phyloP scores from a whole-genome alignment of 73 alveolate species.

The Paramecium tetraurelia region DNA sequence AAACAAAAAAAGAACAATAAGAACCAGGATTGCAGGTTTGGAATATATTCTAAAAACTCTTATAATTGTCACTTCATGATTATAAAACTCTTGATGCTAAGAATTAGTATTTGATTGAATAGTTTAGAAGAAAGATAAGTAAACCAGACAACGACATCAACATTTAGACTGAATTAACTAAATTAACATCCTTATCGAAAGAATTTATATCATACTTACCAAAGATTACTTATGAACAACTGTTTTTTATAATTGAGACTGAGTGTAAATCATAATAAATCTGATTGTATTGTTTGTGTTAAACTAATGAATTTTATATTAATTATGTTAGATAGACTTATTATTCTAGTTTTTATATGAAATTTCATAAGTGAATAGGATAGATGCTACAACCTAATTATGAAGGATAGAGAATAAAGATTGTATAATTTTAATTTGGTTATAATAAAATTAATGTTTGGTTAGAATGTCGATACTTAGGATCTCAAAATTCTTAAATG shows the following conservation, averaged over 20 bases:
- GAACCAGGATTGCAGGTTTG: neutral
- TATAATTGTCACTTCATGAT: neutral
- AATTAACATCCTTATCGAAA: neutral
- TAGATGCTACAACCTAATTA: too few relatives aligned
- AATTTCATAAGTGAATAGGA: neutral
- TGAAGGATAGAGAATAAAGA: neutral
- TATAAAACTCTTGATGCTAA: neutral
- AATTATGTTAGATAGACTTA: neutral
- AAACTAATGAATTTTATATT: neutral
- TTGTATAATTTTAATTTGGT: neutral
- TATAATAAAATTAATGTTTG: slow-evolving; percentile 19
- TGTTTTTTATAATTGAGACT: slow-evolving; percentile 62
- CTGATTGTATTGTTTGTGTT: slow-evolving; percentile 29
- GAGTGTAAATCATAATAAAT: slow-evolving; percentile 59
- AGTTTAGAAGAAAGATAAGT: slow-evolving; percentile 5
- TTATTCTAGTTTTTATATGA: slow-evolving; percentile 57
- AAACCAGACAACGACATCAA: neutral
- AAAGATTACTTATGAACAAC: neutral
- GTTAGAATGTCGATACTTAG: slow-evolving; percentile 19
- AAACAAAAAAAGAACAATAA: neutral
- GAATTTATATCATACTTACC: neutral
- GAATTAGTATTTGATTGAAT: neutral
- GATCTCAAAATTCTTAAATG: slow-evolving; percentile 19
- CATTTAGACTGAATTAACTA: neutral
- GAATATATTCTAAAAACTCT: neutral